Evolutionary conservation across 148 eudicot genomes (phyloP).

Genomic region (Rhododendron molle): DNA sequence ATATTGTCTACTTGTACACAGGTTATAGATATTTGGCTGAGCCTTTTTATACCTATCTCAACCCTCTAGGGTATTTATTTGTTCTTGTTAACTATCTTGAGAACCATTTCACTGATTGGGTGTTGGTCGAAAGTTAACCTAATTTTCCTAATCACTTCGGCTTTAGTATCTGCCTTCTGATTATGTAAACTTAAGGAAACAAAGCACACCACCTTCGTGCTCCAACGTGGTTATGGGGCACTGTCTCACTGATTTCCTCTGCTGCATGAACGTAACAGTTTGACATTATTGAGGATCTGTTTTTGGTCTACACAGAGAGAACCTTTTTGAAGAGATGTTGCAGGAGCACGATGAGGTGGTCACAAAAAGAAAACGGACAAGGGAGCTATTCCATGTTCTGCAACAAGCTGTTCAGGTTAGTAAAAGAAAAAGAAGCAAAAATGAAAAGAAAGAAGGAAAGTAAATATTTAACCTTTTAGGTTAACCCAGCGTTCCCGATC

Average conservation of each 20-base stretch:
- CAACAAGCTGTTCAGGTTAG: conserved; percentile 14
- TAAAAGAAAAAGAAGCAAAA: not conserved
- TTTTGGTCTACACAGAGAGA: conserved; percentile 2
- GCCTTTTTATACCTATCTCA: not conserved
- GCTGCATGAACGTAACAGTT: not conserved
- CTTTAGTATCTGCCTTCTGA: not conserved
- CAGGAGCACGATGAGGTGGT: conserved; percentile 1
- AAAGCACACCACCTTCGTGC: not conserved
- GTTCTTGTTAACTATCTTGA: not conserved
- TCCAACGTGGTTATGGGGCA: not conserved
- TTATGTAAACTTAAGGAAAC: not conserved
- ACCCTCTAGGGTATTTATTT: not conserved
- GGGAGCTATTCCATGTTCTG: conserved; percentile 1
- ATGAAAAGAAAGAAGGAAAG: not conserved
- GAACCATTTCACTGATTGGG: not conserved
- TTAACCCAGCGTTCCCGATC: not conserved
- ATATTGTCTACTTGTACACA: not conserved
- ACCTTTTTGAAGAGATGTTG: conserved; percentile 15
- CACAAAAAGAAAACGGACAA: not conserved
- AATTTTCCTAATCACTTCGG: not conserved
- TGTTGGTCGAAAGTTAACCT: not conserved
- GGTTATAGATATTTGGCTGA: not conserved
- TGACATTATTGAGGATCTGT: not conserved
- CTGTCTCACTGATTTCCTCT: not conserved
- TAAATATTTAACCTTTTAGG: not conserved